A percentile compares a stretch with the other conserved stretches of the same genome.
phyloP scores from a whole-genome alignment of 805 yeast genomes.

The Wickerhamiella alocasiicola region DNA sequence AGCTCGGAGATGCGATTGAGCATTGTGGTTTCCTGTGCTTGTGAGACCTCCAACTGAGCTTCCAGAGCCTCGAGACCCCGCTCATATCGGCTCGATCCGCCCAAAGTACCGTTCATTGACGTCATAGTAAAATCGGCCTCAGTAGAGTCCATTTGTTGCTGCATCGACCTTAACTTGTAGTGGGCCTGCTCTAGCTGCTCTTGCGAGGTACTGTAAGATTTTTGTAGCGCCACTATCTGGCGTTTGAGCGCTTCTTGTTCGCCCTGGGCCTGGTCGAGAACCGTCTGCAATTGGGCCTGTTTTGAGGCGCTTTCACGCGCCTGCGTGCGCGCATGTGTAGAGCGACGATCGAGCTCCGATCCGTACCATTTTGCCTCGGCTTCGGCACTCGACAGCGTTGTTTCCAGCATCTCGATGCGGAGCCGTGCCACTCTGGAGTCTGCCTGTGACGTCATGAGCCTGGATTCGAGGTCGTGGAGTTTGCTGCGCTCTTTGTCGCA shows the following conservation, averaged over 20 bases:
- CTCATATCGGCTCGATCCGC: neutral
- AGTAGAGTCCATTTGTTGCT: neutral
- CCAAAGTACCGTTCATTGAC: neutral
- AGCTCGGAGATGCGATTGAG: neutral
- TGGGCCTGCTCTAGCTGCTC: neutral
- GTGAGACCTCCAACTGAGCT: conserved; percentile 2
- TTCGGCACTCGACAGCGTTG: conserved; percentile 4
- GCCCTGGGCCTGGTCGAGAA: neutral
- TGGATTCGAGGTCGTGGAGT: neutral
- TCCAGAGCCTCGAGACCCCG: neutral
- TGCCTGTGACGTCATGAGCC: neutral
- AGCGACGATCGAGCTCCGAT: conserved; percentile 21
- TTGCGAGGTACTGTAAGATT: neutral
- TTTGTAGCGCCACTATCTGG: neutral
- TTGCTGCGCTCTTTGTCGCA: conserved; percentile 6
- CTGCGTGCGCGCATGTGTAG: neutral
- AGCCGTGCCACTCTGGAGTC: neutral
- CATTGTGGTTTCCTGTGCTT: neutral
- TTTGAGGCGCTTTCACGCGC: neutral
- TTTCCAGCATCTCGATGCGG: neutral
- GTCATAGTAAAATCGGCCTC: neutral
- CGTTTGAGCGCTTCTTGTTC: conserved; percentile 1
- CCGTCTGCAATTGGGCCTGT: neutral
- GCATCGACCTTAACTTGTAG: neutral
- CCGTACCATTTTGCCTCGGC: conserved; percentile 13